phyloP scores from a whole-genome alignment of 805 yeast species.

The Saturnispora sanitii region DNA sequence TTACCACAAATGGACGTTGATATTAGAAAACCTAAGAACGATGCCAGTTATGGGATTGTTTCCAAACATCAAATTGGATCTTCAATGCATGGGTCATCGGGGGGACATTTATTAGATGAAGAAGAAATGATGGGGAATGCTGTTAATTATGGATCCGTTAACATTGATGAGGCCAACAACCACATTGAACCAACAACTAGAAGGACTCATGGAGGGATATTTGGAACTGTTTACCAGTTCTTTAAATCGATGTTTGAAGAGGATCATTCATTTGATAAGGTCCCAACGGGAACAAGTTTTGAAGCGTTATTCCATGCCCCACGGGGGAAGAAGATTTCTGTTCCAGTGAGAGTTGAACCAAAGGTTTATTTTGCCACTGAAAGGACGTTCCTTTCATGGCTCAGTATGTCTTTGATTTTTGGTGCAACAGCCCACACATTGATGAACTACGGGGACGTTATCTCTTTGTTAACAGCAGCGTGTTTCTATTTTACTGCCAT shows the following conservation, averaged over 20 bases:
- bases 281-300: constrained; percentile 53
- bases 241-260: constrained; percentile 18
- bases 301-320: constrained; percentile 60
- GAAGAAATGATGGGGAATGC: constrained; percentile 43
- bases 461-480: constrained; percentile 71
- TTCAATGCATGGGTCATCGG: no score
- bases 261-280: constrained; percentile 45
- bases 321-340: constrained; percentile 78
- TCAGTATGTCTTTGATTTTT: constrained; percentile 78
- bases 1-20: constrained; percentile 94
- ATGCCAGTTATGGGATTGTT: constrained; percentile 54
- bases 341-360: constrained; percentile 95
- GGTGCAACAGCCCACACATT: constrained; percentile 85
- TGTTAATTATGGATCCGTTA: constrained; percentile 22
- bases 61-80: constrained; percentile 31
- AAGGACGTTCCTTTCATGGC: constrained; percentile 89
- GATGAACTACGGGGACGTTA: constrained; percentile 69
- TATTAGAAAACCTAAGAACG: constrained; percentile 74
- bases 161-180: constrained; percentile 23
- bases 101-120: constrained; percentile 57
- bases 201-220: constrained; percentile 10
- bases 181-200: constrained; percentile 21
- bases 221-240: constrained; percentile 13
- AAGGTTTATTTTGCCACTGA: constrained; percentile 98
- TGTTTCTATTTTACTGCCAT: constrained; percentile 81